Percentiles rank a stretch among this genome's conserved stretches.
These are phyloP conservation scores for Phoma herbarum DNA, from an alignment of 2,329 filamentous ascomycete species.

Conservation along the genomic window DNA sequence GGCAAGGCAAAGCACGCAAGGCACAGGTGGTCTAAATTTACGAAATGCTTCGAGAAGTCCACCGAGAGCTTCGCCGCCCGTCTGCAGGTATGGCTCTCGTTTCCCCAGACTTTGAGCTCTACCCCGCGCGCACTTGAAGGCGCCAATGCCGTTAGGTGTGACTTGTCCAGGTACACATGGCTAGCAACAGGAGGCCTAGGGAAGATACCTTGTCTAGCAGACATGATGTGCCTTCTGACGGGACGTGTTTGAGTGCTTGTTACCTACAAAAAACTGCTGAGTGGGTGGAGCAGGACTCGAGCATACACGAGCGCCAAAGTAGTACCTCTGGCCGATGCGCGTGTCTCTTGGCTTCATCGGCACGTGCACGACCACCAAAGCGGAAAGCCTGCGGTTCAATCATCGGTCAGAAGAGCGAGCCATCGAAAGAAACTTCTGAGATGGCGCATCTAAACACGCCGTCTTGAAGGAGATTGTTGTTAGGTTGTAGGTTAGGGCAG, in stretches of 20 bases:
- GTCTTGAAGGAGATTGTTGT: constrained; percentile 8
- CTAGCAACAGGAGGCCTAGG: constrained; percentile 22
- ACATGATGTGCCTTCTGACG: constrained; percentile 37
- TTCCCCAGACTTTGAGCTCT: constrained; percentile 23
- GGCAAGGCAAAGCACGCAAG: constrained; percentile 12
- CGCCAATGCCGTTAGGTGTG: constrained; percentile 21
- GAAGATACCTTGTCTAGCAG: constrained; percentile 30
- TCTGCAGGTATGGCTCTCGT: constrained; percentile 6
- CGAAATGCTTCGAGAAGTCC: constrained; percentile 11
- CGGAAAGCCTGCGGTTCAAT: constrained; percentile 21
- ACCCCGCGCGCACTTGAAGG: constrained; percentile 21
- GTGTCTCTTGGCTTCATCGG: constrained; percentile 40
- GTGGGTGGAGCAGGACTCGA: constrained; percentile 30
- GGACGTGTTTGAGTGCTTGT: constrained; percentile 32
- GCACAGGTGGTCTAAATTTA: constrained; percentile 14
- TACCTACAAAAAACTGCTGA: constrained; percentile 43
- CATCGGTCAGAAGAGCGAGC: constrained; percentile 16
- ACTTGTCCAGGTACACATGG: constrained; percentile 33
- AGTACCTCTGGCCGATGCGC: constrained; percentile 44
- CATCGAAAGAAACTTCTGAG: constrained; percentile 10
- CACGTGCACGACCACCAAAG: constrained; percentile 33
- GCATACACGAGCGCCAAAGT: constrained; percentile 34
- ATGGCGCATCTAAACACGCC: constrained; percentile 15
- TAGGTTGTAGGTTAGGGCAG: constrained; percentile 5
- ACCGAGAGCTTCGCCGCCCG: not conserved